Base-by-base conservation (phyloP, 2,329 filamentous ascomycete species). In the Neofusicoccum kwambonambiense region DNA sequence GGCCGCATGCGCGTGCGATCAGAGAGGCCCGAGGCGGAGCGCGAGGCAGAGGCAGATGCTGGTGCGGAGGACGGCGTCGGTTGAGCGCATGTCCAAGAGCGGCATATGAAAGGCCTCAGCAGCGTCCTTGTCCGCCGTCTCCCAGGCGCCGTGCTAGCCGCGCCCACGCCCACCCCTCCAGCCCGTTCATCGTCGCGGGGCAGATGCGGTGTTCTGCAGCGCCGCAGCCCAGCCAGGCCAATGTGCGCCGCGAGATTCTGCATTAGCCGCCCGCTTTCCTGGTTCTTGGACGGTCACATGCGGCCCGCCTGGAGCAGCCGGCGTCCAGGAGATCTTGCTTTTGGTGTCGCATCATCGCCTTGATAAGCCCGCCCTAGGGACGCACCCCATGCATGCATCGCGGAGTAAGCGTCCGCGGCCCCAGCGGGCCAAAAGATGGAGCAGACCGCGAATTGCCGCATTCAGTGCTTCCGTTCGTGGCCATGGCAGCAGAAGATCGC, bases 251-350 rank as follows among this genome's bases (percentile, higher is more conserved):
- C 39, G 22, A 44, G 9, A 3, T 17, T 17, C 6, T n/a, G 54
- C 54, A 60, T 60, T 13, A 22, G 31, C 56, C 13, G 15, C 27
- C 56, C 56, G 8, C n/a, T 47, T 19, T 8, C 56, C 56, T 22
- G 56, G 56, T 47, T 47, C 5, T 22, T 22, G 56, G 41, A 19
- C 15, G 41, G 56, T 60, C 56, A 60, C 56, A 60, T 60, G 56
- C 56, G 3, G 37, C 34, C 15, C 15, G 49, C 15, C 15, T 31
- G 22, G 22, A 22, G 22, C 22, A 22, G 19, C 19, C 19, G 19
- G 19, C 19, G 19, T 19, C 19, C 19, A 19, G 22, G 47, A 31
- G 35, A 34, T 56, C 54, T 31, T 35, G 39, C 15, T 17, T 45
- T 13, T 45, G 54, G 27, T 19, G 54, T 17, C 19, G 54, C 54